These are phyloP conservation scores for Lentinula boryana DNA, from an alignment of 768 basidiomycete species.

Conservation along the genomic window DNA sequence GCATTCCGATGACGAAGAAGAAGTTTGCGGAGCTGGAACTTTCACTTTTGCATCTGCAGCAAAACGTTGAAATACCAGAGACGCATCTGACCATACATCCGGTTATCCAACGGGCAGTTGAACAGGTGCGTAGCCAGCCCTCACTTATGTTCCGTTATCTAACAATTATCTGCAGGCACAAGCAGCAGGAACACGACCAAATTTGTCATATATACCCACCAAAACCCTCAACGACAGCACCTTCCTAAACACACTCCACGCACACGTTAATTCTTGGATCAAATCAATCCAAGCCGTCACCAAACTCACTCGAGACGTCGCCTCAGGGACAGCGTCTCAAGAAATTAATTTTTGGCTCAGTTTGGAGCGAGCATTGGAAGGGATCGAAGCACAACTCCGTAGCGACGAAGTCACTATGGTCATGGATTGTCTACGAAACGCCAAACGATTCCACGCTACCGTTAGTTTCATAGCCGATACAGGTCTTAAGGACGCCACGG, in stretches of 20 bases:
- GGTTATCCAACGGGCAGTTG: conserved; percentile 80
- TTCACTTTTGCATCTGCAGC: conserved; percentile 90
- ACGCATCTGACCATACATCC: conserved; percentile 92
- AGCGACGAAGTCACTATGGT: conserved; percentile 92
- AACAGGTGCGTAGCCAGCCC: conserved; percentile 36
- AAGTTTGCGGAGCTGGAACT: conserved; percentile 98
- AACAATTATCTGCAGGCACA: conserved; percentile 30
- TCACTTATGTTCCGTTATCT: background rate
- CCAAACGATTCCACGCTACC: conserved; percentile 94
- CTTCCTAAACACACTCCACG: conserved; percentile 91
- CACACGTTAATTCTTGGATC: conserved; percentile 96
- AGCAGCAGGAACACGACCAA: conserved; percentile 54
- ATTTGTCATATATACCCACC: conserved; percentile 65
- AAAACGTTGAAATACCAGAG: conserved; percentile 99
- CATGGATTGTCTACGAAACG: conserved; percentile 90
- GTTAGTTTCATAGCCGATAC: conserved; percentile 98
- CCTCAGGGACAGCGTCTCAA: conserved; percentile 93
- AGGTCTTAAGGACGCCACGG: conserved; percentile 89
- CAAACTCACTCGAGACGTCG: conserved; percentile 89
- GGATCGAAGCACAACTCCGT: conserved; percentile 85
- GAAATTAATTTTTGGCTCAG: conserved; percentile 99
- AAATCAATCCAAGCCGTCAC: conserved; percentile 97
- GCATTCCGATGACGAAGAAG: conserved; percentile 98
- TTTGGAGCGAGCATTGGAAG: conserved; percentile 89
- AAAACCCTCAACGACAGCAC: conserved; percentile 79